These are phyloP conservation scores for Astraeus odoratus DNA, from an alignment of 768 basidiomycete species.

Conservation along the genomic window DNA sequence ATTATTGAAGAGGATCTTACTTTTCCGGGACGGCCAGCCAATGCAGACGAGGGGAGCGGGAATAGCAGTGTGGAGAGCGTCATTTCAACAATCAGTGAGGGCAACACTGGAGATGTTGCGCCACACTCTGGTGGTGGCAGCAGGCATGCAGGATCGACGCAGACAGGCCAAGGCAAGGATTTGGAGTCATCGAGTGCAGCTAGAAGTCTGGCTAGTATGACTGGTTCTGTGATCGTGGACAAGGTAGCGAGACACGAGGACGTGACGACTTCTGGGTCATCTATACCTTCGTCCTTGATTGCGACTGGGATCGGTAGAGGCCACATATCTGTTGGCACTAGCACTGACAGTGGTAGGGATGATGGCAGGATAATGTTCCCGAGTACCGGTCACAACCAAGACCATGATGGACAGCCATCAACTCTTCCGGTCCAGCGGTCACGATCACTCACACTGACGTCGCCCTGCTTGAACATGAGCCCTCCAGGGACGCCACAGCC, in stretches of 20 bases:
- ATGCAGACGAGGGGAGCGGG: conserved; percentile 1
- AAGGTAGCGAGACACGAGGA: too few species aligned
- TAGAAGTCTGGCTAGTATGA: too few species aligned
- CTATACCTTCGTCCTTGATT: not conserved
- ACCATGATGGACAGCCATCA: not conserved
- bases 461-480: not conserved
- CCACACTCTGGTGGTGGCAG: not conserved
- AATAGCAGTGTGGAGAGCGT: too few species aligned
- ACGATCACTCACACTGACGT: not conserved
- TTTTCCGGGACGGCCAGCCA: conserved; percentile 48
- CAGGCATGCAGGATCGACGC: not conserved
- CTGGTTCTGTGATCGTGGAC: not conserved
- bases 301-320: not conserved
- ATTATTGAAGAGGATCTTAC: conserved; percentile 70
- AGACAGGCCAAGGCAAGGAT: not conserved
- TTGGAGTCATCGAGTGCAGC: too few species aligned
- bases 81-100: not conserved
- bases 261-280: too few species aligned
- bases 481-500: not conserved
- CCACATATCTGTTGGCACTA: not conserved
- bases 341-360: not conserved
- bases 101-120: not conserved
- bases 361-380: not conserved
- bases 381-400: not conserved
- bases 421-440: not conserved